Percentiles rank a stretch among this genome's conserved stretches.
These are phyloP conservation scores for Podospora sp. DNA, from an alignment of 495 filamentous ascomycete species.

Conservation along the genomic window DNA sequence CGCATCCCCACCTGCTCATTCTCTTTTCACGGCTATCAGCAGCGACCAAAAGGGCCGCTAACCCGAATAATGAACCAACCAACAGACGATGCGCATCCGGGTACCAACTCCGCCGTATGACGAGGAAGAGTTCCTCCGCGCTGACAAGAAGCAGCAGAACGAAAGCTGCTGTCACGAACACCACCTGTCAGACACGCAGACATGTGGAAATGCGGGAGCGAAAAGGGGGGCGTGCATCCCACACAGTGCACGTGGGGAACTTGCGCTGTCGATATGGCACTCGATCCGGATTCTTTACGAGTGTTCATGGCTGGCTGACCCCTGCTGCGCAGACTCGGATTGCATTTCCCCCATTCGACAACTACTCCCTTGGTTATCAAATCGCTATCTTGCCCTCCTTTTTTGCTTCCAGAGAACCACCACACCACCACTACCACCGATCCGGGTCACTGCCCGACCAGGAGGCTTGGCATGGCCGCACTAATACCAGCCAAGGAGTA, in stretches of 20 bases:
- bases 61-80: not conserved
- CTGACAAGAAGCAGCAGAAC: not conserved
- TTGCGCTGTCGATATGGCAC: not conserved
- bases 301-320: not conserved
- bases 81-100: not conserved
- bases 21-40: not conserved
- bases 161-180: not conserved
- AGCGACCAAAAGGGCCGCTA: not conserved
- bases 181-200: not conserved
- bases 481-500: not conserved
- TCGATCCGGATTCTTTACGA: not conserved
- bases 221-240: not conserved
- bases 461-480: not conserved
- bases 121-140: not conserved
- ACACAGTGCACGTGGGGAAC: not conserved
- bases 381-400: not conserved
- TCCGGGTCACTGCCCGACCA: not conserved
- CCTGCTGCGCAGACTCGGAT: not conserved
- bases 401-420: not conserved
- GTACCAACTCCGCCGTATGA: not conserved
- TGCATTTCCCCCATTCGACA: not conserved
- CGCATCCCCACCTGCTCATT: not conserved
- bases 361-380: not conserved
- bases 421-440: not conserved
- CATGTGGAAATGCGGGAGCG: not conserved